Evolutionary conservation across 371 early-diverging fungal species (phyloP).

Genomic region (Capillidium rhysosporum): DNA sequence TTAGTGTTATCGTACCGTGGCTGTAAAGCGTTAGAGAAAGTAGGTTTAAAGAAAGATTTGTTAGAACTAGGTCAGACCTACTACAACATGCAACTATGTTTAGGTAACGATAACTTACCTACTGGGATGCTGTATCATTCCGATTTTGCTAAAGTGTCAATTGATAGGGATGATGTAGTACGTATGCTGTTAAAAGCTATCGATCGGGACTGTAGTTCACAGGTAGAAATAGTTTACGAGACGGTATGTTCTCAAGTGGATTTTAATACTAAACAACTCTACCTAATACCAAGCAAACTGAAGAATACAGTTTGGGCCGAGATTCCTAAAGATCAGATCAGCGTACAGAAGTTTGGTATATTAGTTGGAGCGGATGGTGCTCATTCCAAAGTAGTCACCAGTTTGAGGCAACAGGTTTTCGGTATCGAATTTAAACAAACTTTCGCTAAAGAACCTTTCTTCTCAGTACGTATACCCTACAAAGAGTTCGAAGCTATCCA

Average conservation of each 20-base stretch:
- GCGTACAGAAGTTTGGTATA: not conserved
- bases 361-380: constrained; percentile 3
- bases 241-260: not conserved
- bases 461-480: not conserved
- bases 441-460: not conserved
- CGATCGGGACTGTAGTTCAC: not conserved
- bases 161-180: not conserved
- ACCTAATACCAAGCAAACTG: not conserved
- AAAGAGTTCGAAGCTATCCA: not conserved
- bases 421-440: not conserved
- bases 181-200: not conserved
- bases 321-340: not conserved
- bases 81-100: not conserved
- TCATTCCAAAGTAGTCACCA: not conserved
- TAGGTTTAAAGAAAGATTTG: not conserved
- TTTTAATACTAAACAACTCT: not conserved
- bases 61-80: not conserved
- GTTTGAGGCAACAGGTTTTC: not conserved
- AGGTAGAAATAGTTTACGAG: not conserved
- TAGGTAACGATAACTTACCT: not conserved
- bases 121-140: not conserved
- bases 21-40: not conserved
- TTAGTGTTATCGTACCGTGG: not conserved
- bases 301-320: not conserved
- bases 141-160: not conserved